These are phyloP conservation scores for Cenchrus americanus DNA, from an alignment of 176 grass and related monocot species.

Conservation along the genomic window DNA sequence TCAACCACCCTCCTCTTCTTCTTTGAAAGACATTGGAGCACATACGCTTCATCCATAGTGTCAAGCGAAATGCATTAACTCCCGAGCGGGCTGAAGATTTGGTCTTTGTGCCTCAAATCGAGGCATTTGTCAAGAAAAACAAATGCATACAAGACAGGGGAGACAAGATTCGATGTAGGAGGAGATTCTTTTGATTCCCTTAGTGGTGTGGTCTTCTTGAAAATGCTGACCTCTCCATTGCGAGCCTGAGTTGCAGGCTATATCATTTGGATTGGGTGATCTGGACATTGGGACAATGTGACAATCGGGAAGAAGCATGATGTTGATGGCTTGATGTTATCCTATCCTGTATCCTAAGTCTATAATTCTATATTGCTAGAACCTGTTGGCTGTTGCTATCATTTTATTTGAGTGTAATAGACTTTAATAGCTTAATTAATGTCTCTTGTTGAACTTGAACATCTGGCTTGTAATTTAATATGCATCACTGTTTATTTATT, in stretches of 20 bases:
- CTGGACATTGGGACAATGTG: not conserved
- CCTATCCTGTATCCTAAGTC: not conserved
- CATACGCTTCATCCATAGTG: not conserved
- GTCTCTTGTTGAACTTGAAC: too few species aligned
- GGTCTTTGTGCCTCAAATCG: too few species aligned
- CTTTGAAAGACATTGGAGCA: too few species aligned
- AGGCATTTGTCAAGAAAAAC: too few species aligned
- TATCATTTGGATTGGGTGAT: not conserved
- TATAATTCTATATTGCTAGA: too few species aligned
- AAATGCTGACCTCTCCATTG: not conserved
- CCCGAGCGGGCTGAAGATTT: not conserved
- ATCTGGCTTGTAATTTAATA: not conserved
- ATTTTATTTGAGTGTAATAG: not conserved
- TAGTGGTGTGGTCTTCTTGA: not conserved
- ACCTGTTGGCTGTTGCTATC: not conserved
- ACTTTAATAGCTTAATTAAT: not conserved
- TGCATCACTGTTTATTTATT: not conserved
- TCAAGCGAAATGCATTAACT: not conserved
- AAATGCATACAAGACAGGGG: not conserved
- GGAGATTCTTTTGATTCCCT: not conserved
- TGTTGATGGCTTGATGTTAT: too few species aligned
- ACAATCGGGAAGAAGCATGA: not conserved
- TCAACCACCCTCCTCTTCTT: not conserved
- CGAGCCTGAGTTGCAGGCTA: not conserved
- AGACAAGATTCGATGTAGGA: not conserved